These are phyloP conservation scores for Viola pubescens DNA, from an alignment of 441 rosid genomes.

Conservation along the genomic window DNA sequence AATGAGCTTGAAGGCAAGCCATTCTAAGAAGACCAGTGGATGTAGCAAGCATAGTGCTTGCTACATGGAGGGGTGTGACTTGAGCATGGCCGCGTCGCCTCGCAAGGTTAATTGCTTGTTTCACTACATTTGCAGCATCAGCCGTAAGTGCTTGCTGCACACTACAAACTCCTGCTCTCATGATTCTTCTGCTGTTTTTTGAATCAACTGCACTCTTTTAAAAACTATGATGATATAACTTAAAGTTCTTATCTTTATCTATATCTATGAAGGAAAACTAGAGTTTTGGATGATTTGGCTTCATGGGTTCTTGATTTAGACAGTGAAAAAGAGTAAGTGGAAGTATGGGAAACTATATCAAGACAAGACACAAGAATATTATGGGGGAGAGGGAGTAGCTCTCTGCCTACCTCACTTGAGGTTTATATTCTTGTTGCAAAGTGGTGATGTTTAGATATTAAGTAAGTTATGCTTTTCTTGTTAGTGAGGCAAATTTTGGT, in stretches of 20 bases:
- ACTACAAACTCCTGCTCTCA: slow-evolving; percentile 59
- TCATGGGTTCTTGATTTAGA: background rate
- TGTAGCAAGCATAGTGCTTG: slow-evolving; percentile 56
- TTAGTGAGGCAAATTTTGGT: slow-evolving; percentile 28
- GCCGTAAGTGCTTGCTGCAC: slow-evolving; percentile 48
- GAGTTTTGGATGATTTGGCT: slow-evolving; percentile 3
- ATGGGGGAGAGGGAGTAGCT: slow-evolving; percentile 3
- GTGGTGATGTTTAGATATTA: slow-evolving; percentile 13
- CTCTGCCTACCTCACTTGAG: background rate
- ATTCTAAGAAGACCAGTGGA: slow-evolving; percentile 47
- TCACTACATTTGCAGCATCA: slow-evolving; percentile 46
- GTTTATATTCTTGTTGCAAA: slow-evolving; percentile 7
- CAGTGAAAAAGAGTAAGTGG: background rate
- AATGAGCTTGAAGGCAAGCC: slow-evolving; percentile 61
- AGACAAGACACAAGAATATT: no score
- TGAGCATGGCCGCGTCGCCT: slow-evolving; percentile 65
- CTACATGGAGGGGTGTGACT: slow-evolving; percentile 74
- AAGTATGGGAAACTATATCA: background rate
- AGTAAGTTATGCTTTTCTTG: slow-evolving; percentile 53
- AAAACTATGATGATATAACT: background rate
- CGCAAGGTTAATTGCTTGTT: slow-evolving; percentile 55
- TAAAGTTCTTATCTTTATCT: background rate
- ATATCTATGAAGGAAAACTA: background rate
- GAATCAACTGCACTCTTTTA: background rate
- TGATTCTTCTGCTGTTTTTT: slow-evolving; percentile 13